Percentiles rank a stretch among this genome's conserved stretches.
Evolutionary conservation across 2,329 filamentous ascomycete genomes (phyloP).

Genomic region (Xylariaceae sp.): DNA sequence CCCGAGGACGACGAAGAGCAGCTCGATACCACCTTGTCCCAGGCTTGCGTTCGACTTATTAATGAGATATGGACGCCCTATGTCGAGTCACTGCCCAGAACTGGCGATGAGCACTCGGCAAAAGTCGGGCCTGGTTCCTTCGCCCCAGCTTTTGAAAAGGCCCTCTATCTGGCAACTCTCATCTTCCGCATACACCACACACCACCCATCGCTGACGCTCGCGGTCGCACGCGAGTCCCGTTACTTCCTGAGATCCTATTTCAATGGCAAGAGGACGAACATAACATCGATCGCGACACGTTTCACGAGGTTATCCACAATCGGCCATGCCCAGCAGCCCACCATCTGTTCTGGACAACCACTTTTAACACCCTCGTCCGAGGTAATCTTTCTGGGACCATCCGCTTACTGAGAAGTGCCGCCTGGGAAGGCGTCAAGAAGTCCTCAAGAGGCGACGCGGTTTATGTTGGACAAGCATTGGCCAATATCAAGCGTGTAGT

Average conservation of each 20-base stretch:
- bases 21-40: slow-evolving; percentile 54
- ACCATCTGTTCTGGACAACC: slow-evolving; percentile 79
- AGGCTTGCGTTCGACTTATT: slow-evolving; percentile 48
- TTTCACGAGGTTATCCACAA: slow-evolving; percentile 58
- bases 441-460: slow-evolving; percentile 58
- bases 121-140: slow-evolving; percentile 63
- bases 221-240: slow-evolving; percentile 36
- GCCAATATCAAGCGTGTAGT: slow-evolving; percentile 72
- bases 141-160: slow-evolving; percentile 66
- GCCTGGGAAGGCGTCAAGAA: slow-evolving; percentile 75
- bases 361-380: slow-evolving; percentile 72
- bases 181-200: slow-evolving; percentile 76
- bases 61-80: slow-evolving; percentile 53
- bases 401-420: slow-evolving; percentile 66
- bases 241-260: slow-evolving; percentile 75
- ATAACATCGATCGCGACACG: slow-evolving; percentile 68
- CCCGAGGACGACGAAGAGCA: slow-evolving; percentile 52
- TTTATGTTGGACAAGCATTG: slow-evolving; percentile 73
- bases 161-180: slow-evolving; percentile 72
- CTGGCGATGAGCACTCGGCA: slow-evolving; percentile 51
- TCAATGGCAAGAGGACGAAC: slow-evolving; percentile 74
- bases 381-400: slow-evolving; percentile 65
- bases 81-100: slow-evolving; percentile 43
- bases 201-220: slow-evolving; percentile 38
- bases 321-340: slow-evolving; percentile 69